A percentile compares a stretch with the other conserved stretches of the same genome.
phyloP scores from a whole-genome alignment of 2,329 filamentous ascomycete genomes.

The Exophiala xenobiotica region DNA sequence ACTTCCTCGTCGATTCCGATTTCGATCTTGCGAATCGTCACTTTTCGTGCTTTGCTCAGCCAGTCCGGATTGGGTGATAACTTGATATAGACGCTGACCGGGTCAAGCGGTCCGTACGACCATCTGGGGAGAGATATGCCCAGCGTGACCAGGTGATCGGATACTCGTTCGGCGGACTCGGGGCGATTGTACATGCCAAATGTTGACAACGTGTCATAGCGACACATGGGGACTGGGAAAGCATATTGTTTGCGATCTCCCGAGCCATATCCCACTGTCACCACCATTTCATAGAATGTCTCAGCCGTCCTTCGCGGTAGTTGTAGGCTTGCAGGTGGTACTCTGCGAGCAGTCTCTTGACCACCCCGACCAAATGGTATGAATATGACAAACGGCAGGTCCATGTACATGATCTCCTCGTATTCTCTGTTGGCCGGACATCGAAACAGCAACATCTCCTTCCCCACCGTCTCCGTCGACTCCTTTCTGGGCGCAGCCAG shows the following conservation, averaged over 20 bases:
- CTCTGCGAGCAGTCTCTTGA: conserved; percentile 82
- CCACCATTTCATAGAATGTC: conserved; percentile 94
- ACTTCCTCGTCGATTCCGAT: conserved; percentile 95
- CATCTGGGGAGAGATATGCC: conserved; percentile 90
- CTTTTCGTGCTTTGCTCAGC: conserved; percentile 83
- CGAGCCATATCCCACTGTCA: conserved; percentile 89
- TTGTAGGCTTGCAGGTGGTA: conserved; percentile 88
- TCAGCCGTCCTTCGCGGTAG: conserved; percentile 91
- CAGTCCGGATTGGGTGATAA: conserved; percentile 89
- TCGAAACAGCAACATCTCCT: conserved; percentile 88
- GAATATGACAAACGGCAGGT: conserved; percentile 94
- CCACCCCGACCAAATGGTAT: conserved; percentile 92
- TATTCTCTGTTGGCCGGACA: conserved; percentile 80
- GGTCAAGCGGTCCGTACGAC: conserved; percentile 94
- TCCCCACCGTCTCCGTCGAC: conserved; percentile 87
- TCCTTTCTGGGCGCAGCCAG: conserved; percentile 87
- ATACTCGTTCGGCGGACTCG: conserved; percentile 79
- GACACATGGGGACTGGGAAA: conserved; percentile 84
- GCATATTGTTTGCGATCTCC: conserved; percentile 84
- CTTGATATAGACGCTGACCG: conserved; percentile 94
- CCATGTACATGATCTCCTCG: conserved; percentile 91
- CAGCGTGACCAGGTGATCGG: conserved; percentile 87
- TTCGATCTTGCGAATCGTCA: conserved; percentile 91
- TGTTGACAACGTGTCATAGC: conserved; percentile 95
- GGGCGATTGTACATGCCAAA: conserved; percentile 99